Evolutionary conservation across 2,329 filamentous ascomycete genomes (phyloP), one percentile per base, ranked within the genome.

Genomic region (Rhynchosporium agropyri): DNA sequence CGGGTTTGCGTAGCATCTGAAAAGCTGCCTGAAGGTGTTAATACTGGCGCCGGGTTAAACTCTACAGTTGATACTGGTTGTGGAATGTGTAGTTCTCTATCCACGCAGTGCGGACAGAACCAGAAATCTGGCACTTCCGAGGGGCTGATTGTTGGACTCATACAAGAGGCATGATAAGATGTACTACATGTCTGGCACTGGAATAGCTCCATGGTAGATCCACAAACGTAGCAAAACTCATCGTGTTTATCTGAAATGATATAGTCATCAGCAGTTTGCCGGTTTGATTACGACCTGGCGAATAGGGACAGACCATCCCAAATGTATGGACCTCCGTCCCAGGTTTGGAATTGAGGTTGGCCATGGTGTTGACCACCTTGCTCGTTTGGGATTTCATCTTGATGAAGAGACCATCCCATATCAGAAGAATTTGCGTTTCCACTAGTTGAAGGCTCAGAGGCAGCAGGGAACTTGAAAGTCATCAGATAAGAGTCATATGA

Each of bases 31-130:
- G 49, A 50, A 7, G 48, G 58, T 13, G 49, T 58, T 5, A 61
- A 38, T n/a, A 45, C 29, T 15, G 61, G 45, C 20, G 62, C 10
- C 7, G 60, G 58, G 2, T 60, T 61, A 43, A 63, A 65, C 15
- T 53, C 28, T 2, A 36, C 51, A 4, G 57, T 38, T 29, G 60
- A 38, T 9, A 59, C 42, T 12, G 64, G 60, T 20, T 66, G 63
- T 6, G 64, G 66, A 12, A 69, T 48, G 31, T 69, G 64, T 33
- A 60, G 29, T 38, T 67, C 61, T 50, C 60, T 56, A 29, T 59
- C 62, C 2, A 68, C 63, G 56, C 68, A 69, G 43, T 68, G 66
- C 3, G 68, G 68, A 55, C 66, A 69, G 54, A 68, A 69, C 68
- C 66, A 69, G 45, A 69, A 65, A 4, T 46, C 38, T 2, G 68